phyloP scores from a whole-genome alignment of 2,329 filamentous ascomycete genomes.

The Cladophialophora chaetospira region DNA sequence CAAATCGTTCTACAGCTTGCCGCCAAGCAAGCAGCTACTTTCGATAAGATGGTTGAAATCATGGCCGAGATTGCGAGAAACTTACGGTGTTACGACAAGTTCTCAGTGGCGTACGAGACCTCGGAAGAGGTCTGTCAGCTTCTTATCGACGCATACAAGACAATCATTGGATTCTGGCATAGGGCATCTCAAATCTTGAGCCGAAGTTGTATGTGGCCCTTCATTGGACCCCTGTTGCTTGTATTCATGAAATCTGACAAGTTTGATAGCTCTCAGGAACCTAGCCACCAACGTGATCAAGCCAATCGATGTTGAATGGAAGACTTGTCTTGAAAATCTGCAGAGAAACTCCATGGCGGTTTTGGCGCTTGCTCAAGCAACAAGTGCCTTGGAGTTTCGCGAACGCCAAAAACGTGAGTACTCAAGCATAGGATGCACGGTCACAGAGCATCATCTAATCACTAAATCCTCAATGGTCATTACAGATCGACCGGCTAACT shows the following conservation, averaged over 20 bases:
- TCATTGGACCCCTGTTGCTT: not conserved
- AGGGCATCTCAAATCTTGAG: not conserved
- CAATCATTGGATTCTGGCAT: not conserved
- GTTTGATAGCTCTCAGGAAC: not conserved
- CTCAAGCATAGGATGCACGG: too few relatives aligned
- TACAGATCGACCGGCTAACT: not conserved
- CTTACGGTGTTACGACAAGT: not conserved
- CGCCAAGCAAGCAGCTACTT: not conserved
- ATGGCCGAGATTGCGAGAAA: not conserved
- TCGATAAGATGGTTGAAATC: not conserved
- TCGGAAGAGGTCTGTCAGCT: not conserved
- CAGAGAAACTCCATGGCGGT: not conserved
- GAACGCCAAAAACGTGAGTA: not conserved
- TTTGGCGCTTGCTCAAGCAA: not conserved
- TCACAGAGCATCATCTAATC: not conserved
- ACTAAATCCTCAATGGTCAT: not conserved
- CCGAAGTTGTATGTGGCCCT: not conserved
- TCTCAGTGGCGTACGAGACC: not conserved
- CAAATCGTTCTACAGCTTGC: not conserved
- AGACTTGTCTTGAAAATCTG: not conserved
- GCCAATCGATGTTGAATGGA: not conserved
- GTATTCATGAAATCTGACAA: not conserved
- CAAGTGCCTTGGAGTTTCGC: not conserved
- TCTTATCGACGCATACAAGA: not conserved
- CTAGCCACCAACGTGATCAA: not conserved